Percentiles rank a stretch among this genome's conserved stretches.
Conservation (phyloP, 495 filamentous ascomycete genomes). For the Tuber calosporum region DNA sequence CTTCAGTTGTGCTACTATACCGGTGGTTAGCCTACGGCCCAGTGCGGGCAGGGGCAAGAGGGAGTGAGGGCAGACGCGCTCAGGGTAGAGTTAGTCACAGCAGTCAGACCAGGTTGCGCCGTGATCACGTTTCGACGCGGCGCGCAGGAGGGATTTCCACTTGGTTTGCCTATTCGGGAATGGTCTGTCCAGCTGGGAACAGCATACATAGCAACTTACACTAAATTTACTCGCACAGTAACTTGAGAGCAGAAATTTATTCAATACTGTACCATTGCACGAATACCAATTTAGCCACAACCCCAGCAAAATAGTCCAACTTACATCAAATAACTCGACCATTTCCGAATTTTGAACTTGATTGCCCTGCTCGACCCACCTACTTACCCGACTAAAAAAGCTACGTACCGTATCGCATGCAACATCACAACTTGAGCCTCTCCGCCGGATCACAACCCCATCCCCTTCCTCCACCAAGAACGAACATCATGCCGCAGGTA, state of each 20-base stretch:
- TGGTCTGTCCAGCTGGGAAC: neutral
- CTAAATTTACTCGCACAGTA: neutral
- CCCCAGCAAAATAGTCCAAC: constrained; percentile 76
- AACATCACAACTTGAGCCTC: neutral
- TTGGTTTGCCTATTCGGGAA: neutral
- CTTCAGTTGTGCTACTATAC: neutral
- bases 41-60: neutral
- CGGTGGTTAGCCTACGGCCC: neutral
- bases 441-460: neutral
- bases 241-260: neutral
- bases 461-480: constrained; percentile 51
- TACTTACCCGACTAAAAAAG: constrained; percentile 73
- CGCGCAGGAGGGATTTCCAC: neutral
- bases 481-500: constrained; percentile 46
- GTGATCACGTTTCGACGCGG: neutral
- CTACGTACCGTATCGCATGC: constrained; percentile 33
- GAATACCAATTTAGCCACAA: constrained; percentile 83
- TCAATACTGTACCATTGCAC: constrained; percentile 5
- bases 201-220: neutral
- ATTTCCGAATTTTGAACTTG: constrained; percentile 58
- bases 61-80: neutral
- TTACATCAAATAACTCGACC: constrained; percentile 80
- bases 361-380: constrained; percentile 41
- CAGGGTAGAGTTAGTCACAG: neutral
- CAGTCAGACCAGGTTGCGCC: neutral